phyloP scores from a whole-genome alignment of 116 monocot species.

The Papilionanthe hybrid region DNA sequence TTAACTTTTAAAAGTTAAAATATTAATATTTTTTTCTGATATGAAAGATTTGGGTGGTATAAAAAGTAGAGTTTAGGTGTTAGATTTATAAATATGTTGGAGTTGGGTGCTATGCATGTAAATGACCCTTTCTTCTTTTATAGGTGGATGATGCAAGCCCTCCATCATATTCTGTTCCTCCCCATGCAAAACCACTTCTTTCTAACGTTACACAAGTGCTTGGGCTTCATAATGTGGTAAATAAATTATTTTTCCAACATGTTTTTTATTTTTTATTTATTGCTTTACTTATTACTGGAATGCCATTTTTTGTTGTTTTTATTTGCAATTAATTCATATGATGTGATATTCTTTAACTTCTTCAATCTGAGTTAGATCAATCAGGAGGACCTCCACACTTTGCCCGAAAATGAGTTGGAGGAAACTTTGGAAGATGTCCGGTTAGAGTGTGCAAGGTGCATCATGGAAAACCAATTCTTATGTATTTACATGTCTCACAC shows the following conservation, averaged over 20 bases:
- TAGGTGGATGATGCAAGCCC: conserved; percentile 27
- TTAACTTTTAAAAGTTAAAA: too few species aligned
- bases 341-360: not conserved
- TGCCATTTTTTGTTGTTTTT: not conserved
- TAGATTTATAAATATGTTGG: too few species aligned
- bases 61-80: too few species aligned
- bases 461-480: not conserved
- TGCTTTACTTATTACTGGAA: not conserved
- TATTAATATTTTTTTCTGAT: too few species aligned
- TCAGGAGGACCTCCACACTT: conserved; percentile 35
- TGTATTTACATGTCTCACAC: too few species aligned
- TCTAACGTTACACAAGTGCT: conserved; percentile 56
- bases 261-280: too few species aligned
- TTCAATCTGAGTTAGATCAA: conserved; percentile 39
- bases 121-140: not conserved
- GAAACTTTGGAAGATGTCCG: conserved; percentile 89
- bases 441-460: conserved; percentile 77
- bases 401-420: conserved; percentile 59
- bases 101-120: too few species aligned
- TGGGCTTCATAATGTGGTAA: conserved; percentile 87
- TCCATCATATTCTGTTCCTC: conserved; percentile 63
- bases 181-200: conserved; percentile 67
- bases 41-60: too few species aligned
- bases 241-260: conserved; percentile 15
- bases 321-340: not conserved